Percentiles rank a stretch among this genome's conserved stretches.
Evolutionary conservation across 2,329 filamentous ascomycete species (phyloP).

Genomic region (Dactylonectria macrodidyma): DNA sequence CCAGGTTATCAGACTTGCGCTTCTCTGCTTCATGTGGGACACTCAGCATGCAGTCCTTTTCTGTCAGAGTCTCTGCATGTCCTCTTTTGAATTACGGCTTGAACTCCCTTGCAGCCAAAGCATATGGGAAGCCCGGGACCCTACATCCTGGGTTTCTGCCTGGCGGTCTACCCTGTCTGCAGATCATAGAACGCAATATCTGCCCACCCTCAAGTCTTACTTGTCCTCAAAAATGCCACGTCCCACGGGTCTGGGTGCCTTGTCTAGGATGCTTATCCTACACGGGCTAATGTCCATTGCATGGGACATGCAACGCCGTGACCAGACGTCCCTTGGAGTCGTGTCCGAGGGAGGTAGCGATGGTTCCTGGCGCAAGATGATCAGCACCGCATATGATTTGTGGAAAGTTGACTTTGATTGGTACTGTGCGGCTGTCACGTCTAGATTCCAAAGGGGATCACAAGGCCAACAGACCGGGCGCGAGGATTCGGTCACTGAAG

Average conservation of each 20-base stretch:
- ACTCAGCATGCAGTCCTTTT: slow-evolving; percentile 76
- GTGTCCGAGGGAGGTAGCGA: slow-evolving; percentile 39
- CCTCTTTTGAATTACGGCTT: slow-evolving; percentile 72
- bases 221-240: slow-evolving; percentile 61
- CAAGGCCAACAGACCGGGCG: slow-evolving; percentile 4
- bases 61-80: slow-evolving; percentile 78
- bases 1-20: slow-evolving; percentile 59
- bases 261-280: slow-evolving; percentile 69
- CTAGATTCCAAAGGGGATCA: slow-evolving; percentile 16
- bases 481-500: slow-evolving; percentile 1
- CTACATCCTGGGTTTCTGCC: slow-evolving; percentile 64
- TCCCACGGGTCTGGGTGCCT: slow-evolving; percentile 60
- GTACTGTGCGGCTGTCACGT: slow-evolving; percentile 56
- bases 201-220: slow-evolving; percentile 70
- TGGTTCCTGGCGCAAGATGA: slow-evolving; percentile 63
- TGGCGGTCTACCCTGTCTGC: slow-evolving; percentile 44
- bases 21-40: slow-evolving; percentile 78
- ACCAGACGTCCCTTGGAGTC: slow-evolving; percentile 71
- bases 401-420: slow-evolving; percentile 73
- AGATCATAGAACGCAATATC: slow-evolving; percentile 52
- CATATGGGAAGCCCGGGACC: slow-evolving; percentile 71
- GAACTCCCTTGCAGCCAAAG: slow-evolving; percentile 68
- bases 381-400: slow-evolving; percentile 67
- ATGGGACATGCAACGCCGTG: slow-evolving; percentile 73
- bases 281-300: slow-evolving; percentile 75